A percentile compares a stretch with the other conserved stretches of the same genome.
Evolutionary conservation across 257 asterid genomes (phyloP).

Genomic region (Linaria vulgaris): DNA sequence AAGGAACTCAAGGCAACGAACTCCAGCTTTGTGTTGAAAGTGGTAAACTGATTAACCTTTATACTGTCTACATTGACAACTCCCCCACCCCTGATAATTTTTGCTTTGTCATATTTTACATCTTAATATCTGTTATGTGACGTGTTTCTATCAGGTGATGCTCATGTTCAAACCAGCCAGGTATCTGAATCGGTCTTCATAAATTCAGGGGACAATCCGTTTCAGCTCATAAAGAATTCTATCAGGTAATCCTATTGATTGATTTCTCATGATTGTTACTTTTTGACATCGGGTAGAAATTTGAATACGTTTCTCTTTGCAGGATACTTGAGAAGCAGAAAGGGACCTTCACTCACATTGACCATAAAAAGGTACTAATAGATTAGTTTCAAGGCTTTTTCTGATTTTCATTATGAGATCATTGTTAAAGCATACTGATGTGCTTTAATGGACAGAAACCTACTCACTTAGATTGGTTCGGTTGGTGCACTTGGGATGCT

Average conservation of each 20-base stretch:
- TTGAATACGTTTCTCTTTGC: conserved; percentile 13
- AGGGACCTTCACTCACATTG: conserved; percentile 42
- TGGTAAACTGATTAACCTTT: conserved; percentile 26
- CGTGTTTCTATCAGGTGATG: conserved; percentile 37
- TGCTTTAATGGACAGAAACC: conserved; percentile 37
- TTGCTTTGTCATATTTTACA: background rate
- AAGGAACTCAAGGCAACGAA: conserved; percentile 42
- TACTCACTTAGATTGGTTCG: conserved; percentile 61
- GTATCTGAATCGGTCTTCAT: conserved; percentile 43
- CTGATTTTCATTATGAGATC: background rate
- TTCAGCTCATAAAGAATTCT: conserved; percentile 45
- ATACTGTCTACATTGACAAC: background rate
- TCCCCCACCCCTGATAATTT: background rate
- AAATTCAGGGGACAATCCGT: conserved; percentile 53
- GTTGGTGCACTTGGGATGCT: conserved; percentile 92
- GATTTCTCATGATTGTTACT: background rate
- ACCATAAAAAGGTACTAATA: conserved; percentile 40
- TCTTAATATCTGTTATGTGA: background rate
- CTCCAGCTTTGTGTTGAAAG: conserved; percentile 58
- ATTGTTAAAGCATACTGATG: background rate
- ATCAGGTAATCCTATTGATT: conserved; percentile 24
- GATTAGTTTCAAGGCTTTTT: background rate
- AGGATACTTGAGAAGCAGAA: conserved; percentile 50
- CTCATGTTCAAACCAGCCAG: conserved; percentile 34
- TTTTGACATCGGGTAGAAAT: conserved; percentile 7